A percentile compares a stretch with the other conserved stretches of the same genome.
Conservation (phyloP, 2,329 filamentous ascomycete genomes). For the Penicillium polonicum region DNA sequence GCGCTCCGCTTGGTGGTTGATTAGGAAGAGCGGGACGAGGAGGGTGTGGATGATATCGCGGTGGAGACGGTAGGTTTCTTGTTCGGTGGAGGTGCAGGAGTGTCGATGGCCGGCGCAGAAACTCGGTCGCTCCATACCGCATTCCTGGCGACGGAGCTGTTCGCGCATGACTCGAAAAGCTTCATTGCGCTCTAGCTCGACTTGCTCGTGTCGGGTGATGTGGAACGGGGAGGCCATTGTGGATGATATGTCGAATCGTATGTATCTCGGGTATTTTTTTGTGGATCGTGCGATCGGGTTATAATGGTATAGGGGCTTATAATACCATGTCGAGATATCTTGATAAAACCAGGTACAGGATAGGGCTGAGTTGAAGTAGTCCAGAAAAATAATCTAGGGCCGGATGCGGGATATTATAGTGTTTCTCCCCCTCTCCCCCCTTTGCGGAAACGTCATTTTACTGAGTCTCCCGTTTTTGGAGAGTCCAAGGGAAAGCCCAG, state of each 20-base stretch:
- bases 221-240: slow-evolving; percentile 34
- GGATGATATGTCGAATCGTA: background rate
- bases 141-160: slow-evolving; percentile 37
- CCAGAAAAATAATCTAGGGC: slow-evolving; percentile 7
- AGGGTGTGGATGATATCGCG: slow-evolving; percentile 60
- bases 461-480: slow-evolving; percentile 10
- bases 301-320: slow-evolving; percentile 4
- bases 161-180: slow-evolving; percentile 36
- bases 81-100: slow-evolving; percentile 31
- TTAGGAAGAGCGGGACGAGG: slow-evolving; percentile 57
- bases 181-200: slow-evolving; percentile 36
- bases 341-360: background rate
- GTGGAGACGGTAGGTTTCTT: slow-evolving; percentile 48
- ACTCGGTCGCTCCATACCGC: slow-evolving; percentile 37
- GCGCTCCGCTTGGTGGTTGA: slow-evolving; percentile 55
- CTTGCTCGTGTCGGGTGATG: slow-evolving; percentile 32
- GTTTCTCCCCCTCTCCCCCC: slow-evolving; percentile 10
- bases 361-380: slow-evolving; percentile 2
- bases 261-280: background rate
- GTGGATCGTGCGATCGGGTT: background rate
- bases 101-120: slow-evolving; percentile 40
- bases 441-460: slow-evolving; percentile 29
- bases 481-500: slow-evolving; percentile 18
- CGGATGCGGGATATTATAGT: slow-evolving; percentile 25
- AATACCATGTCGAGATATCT: slow-evolving; percentile 15